Evolutionary conservation across 306 rosid genomes (phyloP).

Genomic region (Vachellia collinsii): DNA sequence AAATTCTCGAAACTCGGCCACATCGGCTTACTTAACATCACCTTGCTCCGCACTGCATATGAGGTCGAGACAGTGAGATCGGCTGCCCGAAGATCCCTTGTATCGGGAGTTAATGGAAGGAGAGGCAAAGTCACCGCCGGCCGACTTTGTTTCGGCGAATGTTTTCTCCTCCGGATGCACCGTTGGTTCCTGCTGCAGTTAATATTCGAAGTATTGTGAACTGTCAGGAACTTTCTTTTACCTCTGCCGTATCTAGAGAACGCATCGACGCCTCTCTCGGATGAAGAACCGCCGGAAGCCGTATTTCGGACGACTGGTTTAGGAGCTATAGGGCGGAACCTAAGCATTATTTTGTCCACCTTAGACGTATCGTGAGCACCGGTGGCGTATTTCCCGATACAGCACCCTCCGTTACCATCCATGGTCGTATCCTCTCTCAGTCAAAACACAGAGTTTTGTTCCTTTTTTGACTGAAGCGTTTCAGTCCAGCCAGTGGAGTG

Average conservation of each 20-base stretch:
- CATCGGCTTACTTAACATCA: not conserved
- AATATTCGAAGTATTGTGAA: not conserved
- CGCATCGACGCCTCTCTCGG: constrained; percentile 32
- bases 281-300: constrained; percentile 32
- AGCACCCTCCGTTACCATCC: constrained; percentile 68
- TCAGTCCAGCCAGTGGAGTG: not conserved
- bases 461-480: not conserved
- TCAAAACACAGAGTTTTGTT: not conserved
- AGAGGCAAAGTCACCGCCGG: constrained; percentile 59
- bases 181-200: constrained; percentile 19
- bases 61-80: constrained; percentile 1
- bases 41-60: not conserved
- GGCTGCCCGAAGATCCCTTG: constrained; percentile 24
- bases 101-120: constrained; percentile 68
- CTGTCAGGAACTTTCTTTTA: constrained; percentile 45
- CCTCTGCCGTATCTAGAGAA: constrained; percentile 28
- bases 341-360: constrained; percentile 61
- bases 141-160: constrained; percentile 27
- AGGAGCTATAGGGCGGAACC: constrained; percentile 80
- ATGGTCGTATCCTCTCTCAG: constrained; percentile 1
- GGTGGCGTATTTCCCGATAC: constrained; percentile 53
- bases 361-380: constrained; percentile 48
- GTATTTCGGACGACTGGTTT: constrained; percentile 53
- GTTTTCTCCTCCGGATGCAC: constrained; percentile 49
- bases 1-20: constrained; percentile 49